phyloP scores from a whole-genome alignment of 164 flowering plant genomes.

The Dillenia suffruticosa region DNA sequence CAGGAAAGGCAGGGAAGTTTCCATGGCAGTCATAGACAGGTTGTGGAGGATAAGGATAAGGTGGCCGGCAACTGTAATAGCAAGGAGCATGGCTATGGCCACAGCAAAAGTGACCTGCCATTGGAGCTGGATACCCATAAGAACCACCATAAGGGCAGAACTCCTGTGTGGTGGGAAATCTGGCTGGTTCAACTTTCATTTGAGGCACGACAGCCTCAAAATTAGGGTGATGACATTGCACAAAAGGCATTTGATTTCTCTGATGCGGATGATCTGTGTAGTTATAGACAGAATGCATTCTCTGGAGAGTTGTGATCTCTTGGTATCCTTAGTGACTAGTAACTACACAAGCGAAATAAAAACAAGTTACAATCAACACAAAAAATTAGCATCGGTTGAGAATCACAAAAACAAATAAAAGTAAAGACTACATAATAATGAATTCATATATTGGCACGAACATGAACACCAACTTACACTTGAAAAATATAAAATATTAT shows the following conservation, averaged over 20 bases:
- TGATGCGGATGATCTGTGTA: conserved; percentile 21
- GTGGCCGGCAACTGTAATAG: conserved; percentile 27
- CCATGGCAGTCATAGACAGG: conserved; percentile 17
- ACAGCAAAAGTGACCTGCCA: conserved; percentile 33
- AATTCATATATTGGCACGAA: no score
- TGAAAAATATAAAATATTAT: no score
- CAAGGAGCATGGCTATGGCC: conserved; percentile 22
- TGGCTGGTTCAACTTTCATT: conserved; percentile 13
- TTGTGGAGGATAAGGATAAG: conserved; percentile 24
- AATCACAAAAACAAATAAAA: no score
- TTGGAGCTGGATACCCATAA: conserved; percentile 23
- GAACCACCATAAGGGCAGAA: conserved; percentile 23
- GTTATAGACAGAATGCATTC: conserved; percentile 33
- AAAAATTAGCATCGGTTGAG: background rate
- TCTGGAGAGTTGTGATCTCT: background rate
- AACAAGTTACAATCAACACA: background rate
- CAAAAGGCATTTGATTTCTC: conserved; percentile 14
- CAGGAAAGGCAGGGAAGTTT: conserved; percentile 24
- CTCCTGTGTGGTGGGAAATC: conserved; percentile 10
- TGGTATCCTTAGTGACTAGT: background rate
- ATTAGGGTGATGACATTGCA: conserved; percentile 18
- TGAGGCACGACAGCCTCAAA: conserved; percentile 22
- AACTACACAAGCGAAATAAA: conserved; percentile 1
- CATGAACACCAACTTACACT: no score
- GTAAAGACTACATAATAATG: no score